Evolutionary conservation across 768 basidiomycete genomes (phyloP).

Genomic region (Podaxis carcinomalis): DNA sequence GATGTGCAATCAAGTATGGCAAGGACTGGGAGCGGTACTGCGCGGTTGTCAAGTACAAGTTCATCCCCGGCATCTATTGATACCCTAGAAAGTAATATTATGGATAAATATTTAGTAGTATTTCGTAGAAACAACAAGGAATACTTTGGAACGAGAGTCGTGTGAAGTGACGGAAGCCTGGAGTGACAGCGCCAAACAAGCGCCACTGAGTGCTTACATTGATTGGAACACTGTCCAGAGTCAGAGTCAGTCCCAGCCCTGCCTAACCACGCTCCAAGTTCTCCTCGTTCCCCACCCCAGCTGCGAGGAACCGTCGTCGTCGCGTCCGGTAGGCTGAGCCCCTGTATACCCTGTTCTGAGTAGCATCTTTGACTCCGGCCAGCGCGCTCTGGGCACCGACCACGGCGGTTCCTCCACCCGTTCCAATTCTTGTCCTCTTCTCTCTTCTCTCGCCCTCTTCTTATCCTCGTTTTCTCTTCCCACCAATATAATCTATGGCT

Average conservation of each 20-base stretch:
- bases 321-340: conserved; percentile 10
- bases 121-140: neutral
- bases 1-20: conserved; percentile 86
- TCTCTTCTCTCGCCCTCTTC: neutral
- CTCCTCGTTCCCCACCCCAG: neutral
- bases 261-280: neutral
- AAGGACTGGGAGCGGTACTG: conserved; percentile 95
- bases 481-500: neutral
- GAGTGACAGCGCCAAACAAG: conserved; percentile 7
- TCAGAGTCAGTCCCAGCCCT: neutral
- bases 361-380: neutral
- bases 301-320: conserved; percentile 13
- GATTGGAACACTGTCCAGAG: neutral
- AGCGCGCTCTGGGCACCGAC: conserved; percentile 8
- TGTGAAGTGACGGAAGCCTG: neutral
- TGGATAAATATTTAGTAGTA: neutral
- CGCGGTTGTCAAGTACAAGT: conserved; percentile 82
- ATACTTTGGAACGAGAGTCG: neutral
- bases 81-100: conserved; percentile 4
- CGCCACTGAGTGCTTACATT: neutral
- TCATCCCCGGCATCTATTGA: conserved; percentile 85
- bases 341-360: conserved; percentile 8
- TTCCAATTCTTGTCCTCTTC: neutral
- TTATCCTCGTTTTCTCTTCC: neutral
- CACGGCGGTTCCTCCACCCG: conserved; percentile 10